These are phyloP conservation scores for Steccherinum ochraceum DNA, from an alignment of 768 basidiomycete species.

Conservation along the genomic window DNA sequence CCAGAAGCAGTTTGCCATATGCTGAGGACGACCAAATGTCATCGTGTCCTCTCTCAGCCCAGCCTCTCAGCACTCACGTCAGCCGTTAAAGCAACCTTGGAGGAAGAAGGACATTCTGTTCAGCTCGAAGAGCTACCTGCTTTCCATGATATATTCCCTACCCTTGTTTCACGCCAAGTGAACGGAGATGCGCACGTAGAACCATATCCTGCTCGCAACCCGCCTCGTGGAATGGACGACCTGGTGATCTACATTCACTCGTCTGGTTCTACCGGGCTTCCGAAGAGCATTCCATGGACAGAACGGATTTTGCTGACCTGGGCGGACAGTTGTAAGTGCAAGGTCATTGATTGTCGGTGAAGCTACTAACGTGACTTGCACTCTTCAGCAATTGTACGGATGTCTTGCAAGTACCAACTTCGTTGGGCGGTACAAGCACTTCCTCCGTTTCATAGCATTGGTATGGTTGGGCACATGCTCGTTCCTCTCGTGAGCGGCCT, in stretches of 20 bases:
- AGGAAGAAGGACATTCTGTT: background rate
- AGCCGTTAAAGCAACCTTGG: slow-evolving; percentile 19
- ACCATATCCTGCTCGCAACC: slow-evolving; percentile 1
- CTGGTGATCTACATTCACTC: slow-evolving; percentile 37
- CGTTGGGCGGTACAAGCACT: slow-evolving; percentile 20
- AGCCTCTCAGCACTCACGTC: slow-evolving; percentile 25
- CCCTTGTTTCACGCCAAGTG: no score
- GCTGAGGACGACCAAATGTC: slow-evolving; percentile 31
- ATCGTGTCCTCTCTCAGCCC: slow-evolving; percentile 30
- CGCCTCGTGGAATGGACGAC: background rate
- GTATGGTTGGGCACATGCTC: slow-evolving; percentile 4
- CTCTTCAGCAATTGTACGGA: no score
- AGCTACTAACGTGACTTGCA: no score
- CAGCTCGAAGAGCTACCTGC: slow-evolving; percentile 13
- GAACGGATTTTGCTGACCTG: slow-evolving; percentile 12
- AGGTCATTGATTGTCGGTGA: no score
- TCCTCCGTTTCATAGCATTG: slow-evolving; percentile 11
- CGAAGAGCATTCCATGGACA: slow-evolving; percentile 30
- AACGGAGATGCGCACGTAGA: slow-evolving; percentile 4
- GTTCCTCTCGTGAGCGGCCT: slow-evolving; percentile 7
- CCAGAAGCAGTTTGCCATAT: slow-evolving; percentile 27
- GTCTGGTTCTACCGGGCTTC: slow-evolving; percentile 44
- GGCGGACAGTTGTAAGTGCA: slow-evolving; percentile 12
- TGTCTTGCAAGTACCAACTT: no score
- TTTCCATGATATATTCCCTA: slow-evolving; percentile 10